Conservation (phyloP, 2,329 filamentous ascomycete species). For the Pestalotiopsis sp. region DNA sequence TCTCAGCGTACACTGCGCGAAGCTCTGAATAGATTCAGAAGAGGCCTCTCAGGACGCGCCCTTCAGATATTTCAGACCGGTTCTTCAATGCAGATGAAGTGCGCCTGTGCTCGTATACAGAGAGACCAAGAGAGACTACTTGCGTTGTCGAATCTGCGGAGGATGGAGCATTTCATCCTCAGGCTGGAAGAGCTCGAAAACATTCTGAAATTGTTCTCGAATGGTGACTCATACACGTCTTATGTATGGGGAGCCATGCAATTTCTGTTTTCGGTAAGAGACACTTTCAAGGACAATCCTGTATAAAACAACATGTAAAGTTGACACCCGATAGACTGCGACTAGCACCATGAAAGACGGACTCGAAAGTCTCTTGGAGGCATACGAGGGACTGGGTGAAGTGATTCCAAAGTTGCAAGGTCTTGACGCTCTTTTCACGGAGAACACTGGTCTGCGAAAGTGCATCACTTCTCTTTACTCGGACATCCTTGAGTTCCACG, state of each 20-base stretch:
- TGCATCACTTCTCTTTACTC: constrained; percentile 25
- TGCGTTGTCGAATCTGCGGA: constrained; percentile 29
- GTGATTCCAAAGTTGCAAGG: constrained; percentile 18
- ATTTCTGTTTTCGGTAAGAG: constrained; percentile 25
- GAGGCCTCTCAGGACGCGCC: constrained; percentile 14
- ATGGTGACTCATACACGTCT: constrained; percentile 11
- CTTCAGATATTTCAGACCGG: constrained; percentile 22
- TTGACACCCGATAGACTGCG: constrained; percentile 10
- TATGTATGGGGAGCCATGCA: constrained; percentile 33
- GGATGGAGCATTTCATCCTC: constrained; percentile 26
- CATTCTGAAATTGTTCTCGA: constrained; percentile 12
- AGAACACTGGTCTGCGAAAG: constrained; percentile 18
- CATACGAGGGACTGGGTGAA: constrained; percentile 22
- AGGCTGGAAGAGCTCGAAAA: constrained; percentile 19
- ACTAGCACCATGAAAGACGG: neutral
- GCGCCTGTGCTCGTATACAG: constrained; percentile 27
- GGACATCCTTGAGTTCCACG: constrained; percentile 25
- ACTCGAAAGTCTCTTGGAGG: constrained; percentile 19
- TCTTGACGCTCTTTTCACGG: constrained; percentile 16
- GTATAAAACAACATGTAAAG: neutral
- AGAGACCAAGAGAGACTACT: constrained; percentile 25
- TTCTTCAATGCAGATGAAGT: constrained; percentile 21
- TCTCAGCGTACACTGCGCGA: constrained; percentile 11
- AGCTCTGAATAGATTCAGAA: constrained; percentile 17
- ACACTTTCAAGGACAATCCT: neutral